A percentile compares a stretch with the other conserved stretches of the same genome.
phyloP scores from a whole-genome alignment of 208 protist species.

The Wallacemonas sp. region DNA sequence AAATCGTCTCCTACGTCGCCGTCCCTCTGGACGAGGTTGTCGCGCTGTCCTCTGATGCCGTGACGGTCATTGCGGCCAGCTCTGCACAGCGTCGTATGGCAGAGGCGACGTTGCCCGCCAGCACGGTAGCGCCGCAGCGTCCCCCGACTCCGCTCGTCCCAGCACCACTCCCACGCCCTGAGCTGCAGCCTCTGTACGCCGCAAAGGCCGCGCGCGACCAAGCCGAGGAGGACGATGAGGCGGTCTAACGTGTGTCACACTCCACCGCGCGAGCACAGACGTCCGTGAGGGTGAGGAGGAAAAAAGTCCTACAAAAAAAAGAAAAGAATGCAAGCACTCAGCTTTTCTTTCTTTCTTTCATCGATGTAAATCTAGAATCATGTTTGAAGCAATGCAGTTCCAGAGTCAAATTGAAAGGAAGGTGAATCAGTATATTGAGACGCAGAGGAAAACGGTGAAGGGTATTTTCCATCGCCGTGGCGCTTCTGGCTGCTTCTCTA shows the following conservation, averaged over 20 bases:
- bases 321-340: background rate
- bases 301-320: background rate
- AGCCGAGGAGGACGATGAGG: conserved; percentile 44
- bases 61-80: conserved; percentile 62
- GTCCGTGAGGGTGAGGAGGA: background rate
- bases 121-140: conserved; percentile 64
- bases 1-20: conserved; percentile 43
- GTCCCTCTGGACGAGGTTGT: conserved; percentile 44
- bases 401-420: no score
- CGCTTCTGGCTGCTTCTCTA: no score
- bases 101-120: conserved; percentile 38
- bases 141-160: conserved; percentile 83
- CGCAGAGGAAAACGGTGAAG: no score
- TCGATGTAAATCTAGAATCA: background rate
- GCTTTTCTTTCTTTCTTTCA: background rate
- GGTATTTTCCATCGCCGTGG: no score
- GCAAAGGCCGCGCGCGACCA: conserved; percentile 51
- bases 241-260: conserved; percentile 24
- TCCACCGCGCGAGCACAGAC: no score
- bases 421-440: no score
- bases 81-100: conserved; percentile 25
- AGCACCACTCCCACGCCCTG: conserved; percentile 59
- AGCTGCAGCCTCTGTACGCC: conserved; percentile 80
- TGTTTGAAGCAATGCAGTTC: no score
- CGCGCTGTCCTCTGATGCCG: conserved; percentile 44